Evolutionary conservation across 1,284 basidiomycete genomes (phyloP).

Genomic region (Phellopilus nigrolimitatus): DNA sequence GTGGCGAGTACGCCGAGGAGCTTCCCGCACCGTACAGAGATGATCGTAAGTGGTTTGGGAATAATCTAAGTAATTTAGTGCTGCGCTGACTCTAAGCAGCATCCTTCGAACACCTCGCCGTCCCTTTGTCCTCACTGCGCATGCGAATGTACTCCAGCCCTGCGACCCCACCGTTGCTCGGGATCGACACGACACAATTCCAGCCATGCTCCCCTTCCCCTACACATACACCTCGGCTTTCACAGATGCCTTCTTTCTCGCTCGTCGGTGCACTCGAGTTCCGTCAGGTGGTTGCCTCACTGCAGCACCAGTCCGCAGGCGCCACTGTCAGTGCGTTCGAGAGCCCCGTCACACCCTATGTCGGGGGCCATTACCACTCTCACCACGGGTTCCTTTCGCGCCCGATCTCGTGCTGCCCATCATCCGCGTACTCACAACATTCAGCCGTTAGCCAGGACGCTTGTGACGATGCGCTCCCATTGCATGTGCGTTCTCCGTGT

Average conservation of each 20-base stretch:
- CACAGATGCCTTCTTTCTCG: slow-evolving; percentile 77
- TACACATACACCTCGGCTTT: slow-evolving; percentile 34
- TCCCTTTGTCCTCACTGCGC: too few species aligned
- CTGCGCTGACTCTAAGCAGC: background rate
- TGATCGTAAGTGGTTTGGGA: slow-evolving; percentile 42
- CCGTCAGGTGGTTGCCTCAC: slow-evolving; percentile 78
- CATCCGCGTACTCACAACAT: too few species aligned
- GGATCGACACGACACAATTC: slow-evolving; percentile 35
- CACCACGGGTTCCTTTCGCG: slow-evolving; percentile 23
- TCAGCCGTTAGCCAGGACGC: slow-evolving; percentile 34
- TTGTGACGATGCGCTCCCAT: slow-evolving; percentile 45
- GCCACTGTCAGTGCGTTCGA: slow-evolving; percentile 61
- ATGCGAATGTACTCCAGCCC: slow-evolving; percentile 15
- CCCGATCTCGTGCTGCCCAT: slow-evolving; percentile 28
- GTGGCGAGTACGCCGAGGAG: too few species aligned
- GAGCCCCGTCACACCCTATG: slow-evolving; percentile 62
- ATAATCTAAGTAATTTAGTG: slow-evolving; percentile 21
- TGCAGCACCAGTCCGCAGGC: slow-evolving; percentile 60
- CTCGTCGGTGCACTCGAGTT: slow-evolving; percentile 93
- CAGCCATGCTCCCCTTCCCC: slow-evolving; percentile 33
- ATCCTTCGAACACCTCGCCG: slow-evolving; percentile 4
- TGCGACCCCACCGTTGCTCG: slow-evolving; percentile 32
- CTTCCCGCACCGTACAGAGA: slow-evolving; percentile 50
- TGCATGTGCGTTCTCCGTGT: slow-evolving; percentile 44
- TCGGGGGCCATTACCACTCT: slow-evolving; percentile 63